Conservation (phyloP, 805 yeast species). For the Lachancea sp. region DNA sequence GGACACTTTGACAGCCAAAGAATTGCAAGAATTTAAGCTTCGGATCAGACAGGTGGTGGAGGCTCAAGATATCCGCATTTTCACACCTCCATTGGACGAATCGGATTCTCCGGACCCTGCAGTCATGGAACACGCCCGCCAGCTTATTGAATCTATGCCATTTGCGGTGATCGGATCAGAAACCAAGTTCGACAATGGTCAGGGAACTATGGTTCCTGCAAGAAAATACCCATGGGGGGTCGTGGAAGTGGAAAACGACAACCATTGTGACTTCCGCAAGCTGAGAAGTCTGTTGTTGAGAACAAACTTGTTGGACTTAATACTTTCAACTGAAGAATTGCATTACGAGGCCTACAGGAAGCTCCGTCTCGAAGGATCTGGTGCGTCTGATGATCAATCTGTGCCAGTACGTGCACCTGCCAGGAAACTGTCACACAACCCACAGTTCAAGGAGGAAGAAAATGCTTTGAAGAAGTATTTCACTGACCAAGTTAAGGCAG, state of each 20-base stretch:
- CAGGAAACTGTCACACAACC: constrained; percentile 61
- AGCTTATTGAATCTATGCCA: constrained; percentile 78
- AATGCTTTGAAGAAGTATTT: constrained; percentile 87
- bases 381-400: constrained; percentile 25
- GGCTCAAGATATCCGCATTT: constrained; percentile 75
- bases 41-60: constrained; percentile 78
- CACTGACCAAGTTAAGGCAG: constrained; percentile 94
- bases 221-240: constrained; percentile 89
- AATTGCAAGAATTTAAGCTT: constrained; percentile 60
- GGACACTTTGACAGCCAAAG: constrained; percentile 73
- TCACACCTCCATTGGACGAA: constrained; percentile 72
- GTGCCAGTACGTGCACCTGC: constrained; percentile 37
- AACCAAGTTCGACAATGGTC: constrained; percentile 54
- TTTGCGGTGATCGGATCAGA: constrained; percentile 79
- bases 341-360: constrained; percentile 80
- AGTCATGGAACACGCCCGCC: constrained; percentile 73
- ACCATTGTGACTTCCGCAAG: constrained; percentile 78
- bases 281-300: constrained; percentile 72
- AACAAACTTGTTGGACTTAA: constrained; percentile 76
- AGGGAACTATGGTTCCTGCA: constrained; percentile 65
- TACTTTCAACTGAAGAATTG: constrained; percentile 69
- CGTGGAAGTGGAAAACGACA: constrained; percentile 81
- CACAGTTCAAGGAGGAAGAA: constrained; percentile 94
- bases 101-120: constrained; percentile 45
- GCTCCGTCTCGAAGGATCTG: constrained; percentile 49